Evolutionary conservation across 192 early-diverging fungal species (phyloP).

Genomic region (Dimargaris cristalligena): DNA sequence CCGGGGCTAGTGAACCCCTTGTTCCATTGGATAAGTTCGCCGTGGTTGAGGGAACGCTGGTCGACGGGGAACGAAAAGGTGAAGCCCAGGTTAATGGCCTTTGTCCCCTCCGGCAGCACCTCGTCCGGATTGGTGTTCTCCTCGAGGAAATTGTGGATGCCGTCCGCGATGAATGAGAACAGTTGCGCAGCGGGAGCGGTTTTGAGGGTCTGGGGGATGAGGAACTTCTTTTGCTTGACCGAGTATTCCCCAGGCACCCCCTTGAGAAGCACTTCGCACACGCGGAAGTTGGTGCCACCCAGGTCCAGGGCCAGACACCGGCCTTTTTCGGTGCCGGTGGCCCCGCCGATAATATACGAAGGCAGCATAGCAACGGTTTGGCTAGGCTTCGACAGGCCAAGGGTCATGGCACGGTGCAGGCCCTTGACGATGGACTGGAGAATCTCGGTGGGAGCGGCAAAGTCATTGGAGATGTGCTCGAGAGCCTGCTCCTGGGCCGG

Average conservation of each 20-base stretch:
- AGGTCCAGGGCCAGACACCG: slow-evolving; percentile 84
- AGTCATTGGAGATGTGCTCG: slow-evolving; percentile 26
- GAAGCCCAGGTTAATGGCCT: slow-evolving; percentile 51
- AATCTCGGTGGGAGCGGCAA: slow-evolving; percentile 35
- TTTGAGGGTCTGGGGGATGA: slow-evolving; percentile 9
- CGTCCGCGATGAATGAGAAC: slow-evolving; percentile 33
- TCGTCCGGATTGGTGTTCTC: slow-evolving; percentile 16
- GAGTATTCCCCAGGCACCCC: slow-evolving; percentile 45
- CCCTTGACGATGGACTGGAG: slow-evolving; percentile 37
- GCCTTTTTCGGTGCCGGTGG: slow-evolving; percentile 72
- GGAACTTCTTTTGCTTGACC: slow-evolving; percentile 54
- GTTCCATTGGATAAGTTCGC: slow-evolving; percentile 55
- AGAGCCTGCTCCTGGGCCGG: slow-evolving; percentile 17
- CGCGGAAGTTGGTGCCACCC: slow-evolving; percentile 89
- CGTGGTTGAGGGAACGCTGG: slow-evolving; percentile 62
- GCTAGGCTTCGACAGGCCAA: slow-evolving; percentile 37
- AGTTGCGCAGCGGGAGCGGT: slow-evolving; percentile 19
- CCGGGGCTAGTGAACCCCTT: slow-evolving; percentile 74
- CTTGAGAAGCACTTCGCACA: slow-evolving; percentile 63
- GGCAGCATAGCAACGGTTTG: slow-evolving; percentile 71
- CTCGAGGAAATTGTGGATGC: slow-evolving; percentile 32
- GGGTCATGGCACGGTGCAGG: slow-evolving; percentile 42
- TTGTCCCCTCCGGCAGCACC: slow-evolving; percentile 17
- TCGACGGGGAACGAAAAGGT: slow-evolving; percentile 93
- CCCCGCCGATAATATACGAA: slow-evolving; percentile 65